Conservation (phyloP, 305 asterid species). For the Fraxinus xanthoxyloides region DNA sequence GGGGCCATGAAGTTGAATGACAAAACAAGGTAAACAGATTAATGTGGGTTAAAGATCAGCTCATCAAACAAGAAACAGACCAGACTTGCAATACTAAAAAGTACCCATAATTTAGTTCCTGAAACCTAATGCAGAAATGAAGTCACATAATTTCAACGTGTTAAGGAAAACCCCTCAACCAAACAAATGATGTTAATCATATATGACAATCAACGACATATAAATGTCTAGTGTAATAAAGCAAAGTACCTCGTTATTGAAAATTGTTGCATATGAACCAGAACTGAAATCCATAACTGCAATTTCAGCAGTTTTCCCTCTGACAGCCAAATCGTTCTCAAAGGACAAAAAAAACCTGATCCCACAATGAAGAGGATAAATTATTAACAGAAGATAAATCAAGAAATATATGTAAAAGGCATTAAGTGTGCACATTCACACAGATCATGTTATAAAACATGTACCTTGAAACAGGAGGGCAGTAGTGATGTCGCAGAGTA, state of each 20-base stretch:
- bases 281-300: conserved; percentile 79
- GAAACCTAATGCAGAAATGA: neutral
- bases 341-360: conserved; percentile 70
- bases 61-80: neutral
- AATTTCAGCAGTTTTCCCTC: conserved; percentile 71
- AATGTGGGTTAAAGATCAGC: neutral
- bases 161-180: neutral
- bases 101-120: neutral
- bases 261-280: conserved; percentile 80
- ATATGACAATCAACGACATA: neutral
- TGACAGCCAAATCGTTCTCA: conserved; percentile 73
- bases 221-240: neutral
- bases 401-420: neutral
- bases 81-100: neutral
- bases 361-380: conserved; percentile 8
- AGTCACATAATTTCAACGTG: neutral
- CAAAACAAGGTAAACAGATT: neutral
- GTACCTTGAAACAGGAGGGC: conserved; percentile 85
- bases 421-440: neutral
- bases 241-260: conserved; percentile 67
- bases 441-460: neutral
- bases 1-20: neutral
- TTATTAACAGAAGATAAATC: neutral
- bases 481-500: conserved; percentile 77
- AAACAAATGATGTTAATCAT: neutral